Percentiles rank a stretch among this genome's conserved stretches.
phyloP scores from a whole-genome alignment of 2,329 filamentous ascomycete species.

The Aureobasidium sp. region DNA sequence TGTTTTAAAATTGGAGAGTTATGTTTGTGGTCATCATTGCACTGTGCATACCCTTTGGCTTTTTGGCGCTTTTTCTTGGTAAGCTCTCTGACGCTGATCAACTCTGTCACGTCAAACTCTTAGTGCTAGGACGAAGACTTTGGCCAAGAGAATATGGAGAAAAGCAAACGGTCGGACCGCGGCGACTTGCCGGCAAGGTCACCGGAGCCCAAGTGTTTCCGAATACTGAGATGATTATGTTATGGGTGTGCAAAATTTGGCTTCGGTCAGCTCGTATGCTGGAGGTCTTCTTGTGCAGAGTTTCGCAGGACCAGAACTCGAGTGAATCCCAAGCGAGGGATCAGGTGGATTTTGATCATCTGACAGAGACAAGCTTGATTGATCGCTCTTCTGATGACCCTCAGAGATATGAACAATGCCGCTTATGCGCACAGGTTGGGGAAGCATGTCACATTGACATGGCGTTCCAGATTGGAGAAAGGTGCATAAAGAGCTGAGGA shows the following conservation, averaged over 20 bases:
- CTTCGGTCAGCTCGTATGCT: neutral
- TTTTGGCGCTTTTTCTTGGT: neutral
- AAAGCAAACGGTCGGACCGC: constrained; percentile 1
- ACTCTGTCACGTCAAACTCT: neutral
- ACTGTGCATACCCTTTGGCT: neutral
- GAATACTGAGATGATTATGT: neutral
- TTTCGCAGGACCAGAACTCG: neutral
- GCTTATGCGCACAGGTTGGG: constrained; percentile 6
- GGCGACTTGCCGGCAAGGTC: neutral
- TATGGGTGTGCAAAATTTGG: neutral
- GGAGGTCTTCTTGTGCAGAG: neutral
- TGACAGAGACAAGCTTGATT: neutral
- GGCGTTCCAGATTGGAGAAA: neutral
- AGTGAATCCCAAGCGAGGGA: neutral
- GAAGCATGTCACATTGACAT: neutral
- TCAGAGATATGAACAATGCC: neutral
- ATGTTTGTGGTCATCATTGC: neutral
- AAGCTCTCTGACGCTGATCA: constrained; percentile 1
- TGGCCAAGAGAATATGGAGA: neutral
- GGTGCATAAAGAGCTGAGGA: neutral
- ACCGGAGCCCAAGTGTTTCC: neutral
- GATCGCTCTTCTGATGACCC: neutral
- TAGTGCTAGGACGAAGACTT: neutral
- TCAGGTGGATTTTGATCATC: neutral
- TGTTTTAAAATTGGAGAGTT: neutral